Evolutionary conservation across 306 rosid species (phyloP).

Genomic region (Hippophae gyantsensis): DNA sequence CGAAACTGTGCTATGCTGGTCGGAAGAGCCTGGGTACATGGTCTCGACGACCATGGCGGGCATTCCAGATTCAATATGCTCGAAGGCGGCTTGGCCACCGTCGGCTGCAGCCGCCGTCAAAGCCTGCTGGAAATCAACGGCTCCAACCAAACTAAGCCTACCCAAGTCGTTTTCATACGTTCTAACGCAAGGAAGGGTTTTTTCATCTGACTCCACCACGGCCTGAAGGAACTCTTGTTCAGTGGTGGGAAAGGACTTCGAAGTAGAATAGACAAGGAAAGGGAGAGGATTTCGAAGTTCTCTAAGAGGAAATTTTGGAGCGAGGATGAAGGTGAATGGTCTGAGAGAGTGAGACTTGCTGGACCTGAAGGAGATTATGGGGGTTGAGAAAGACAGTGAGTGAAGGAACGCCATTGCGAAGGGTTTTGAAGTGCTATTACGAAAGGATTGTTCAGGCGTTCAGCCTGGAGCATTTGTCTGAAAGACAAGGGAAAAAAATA

Average conservation of each 20-base stretch:
- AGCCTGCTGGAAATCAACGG: constrained; percentile 67
- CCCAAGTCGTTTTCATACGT: constrained; percentile 63
- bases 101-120: constrained; percentile 87
- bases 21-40: constrained; percentile 53
- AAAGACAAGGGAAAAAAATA: too few species aligned
- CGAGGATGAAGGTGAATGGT: neutral
- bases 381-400: constrained; percentile 21
- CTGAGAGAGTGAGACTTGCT: constrained; percentile 5
- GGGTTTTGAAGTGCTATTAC: too few species aligned
- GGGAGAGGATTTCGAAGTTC: constrained; percentile 19
- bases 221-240: constrained; percentile 71
- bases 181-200: constrained; percentile 66
- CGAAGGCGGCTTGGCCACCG: constrained; percentile 74
- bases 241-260: constrained; percentile 36
- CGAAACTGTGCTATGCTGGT: constrained; percentile 58
- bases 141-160: constrained; percentile 60
- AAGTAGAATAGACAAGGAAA: constrained; percentile 37
- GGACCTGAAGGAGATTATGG: constrained; percentile 23
- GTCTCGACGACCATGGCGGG: constrained; percentile 92
- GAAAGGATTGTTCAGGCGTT: too few species aligned
- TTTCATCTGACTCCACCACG: constrained; percentile 50
- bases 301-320: constrained; percentile 9
- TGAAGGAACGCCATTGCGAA: constrained; percentile 34
- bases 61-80: constrained; percentile 51
- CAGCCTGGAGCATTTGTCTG: too few species aligned